Percentiles rank a stretch among this genome's conserved stretches.
These are phyloP conservation scores for Saccharomycopsis sp. DNA, from an alignment of 805 yeast genomes.

Conservation along the genomic window DNA sequence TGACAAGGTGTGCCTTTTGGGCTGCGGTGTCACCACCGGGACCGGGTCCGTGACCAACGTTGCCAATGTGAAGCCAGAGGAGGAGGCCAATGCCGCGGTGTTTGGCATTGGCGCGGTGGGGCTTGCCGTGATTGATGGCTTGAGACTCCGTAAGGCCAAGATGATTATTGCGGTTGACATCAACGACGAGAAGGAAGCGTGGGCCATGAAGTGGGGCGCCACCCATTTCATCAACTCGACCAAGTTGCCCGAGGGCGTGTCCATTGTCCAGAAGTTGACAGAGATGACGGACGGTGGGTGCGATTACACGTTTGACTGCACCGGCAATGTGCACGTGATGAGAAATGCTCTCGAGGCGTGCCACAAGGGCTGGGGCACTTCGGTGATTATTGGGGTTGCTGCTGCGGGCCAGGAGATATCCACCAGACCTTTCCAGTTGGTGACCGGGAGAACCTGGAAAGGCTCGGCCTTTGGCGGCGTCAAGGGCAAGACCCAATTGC, in stretches of 20 bases:
- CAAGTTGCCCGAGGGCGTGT: slow-evolving; percentile 56
- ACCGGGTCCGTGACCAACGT: slow-evolving; percentile 96
- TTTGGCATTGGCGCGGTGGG: slow-evolving; percentile 99
- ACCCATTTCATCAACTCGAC: slow-evolving; percentile 86
- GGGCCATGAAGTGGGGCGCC: slow-evolving; percentile 89
- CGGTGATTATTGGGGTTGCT: slow-evolving; percentile 94
- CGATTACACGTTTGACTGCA: slow-evolving; percentile 94
- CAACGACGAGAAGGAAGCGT: slow-evolving; percentile 72
- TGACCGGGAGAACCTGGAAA: slow-evolving; percentile 97
- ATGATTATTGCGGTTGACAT: slow-evolving; percentile 80
- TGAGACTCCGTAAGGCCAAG: slow-evolving; percentile 70
- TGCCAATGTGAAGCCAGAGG: slow-evolving; percentile 85
- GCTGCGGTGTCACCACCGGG: slow-evolving; percentile 98
- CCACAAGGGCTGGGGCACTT: slow-evolving; percentile 99
- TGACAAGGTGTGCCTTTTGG: slow-evolving; percentile 85
- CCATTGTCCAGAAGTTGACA: slow-evolving; percentile 72
- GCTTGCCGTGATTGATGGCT: slow-evolving; percentile 93
- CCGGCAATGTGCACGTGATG: slow-evolving; percentile 95
- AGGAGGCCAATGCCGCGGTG: slow-evolving; percentile 68
- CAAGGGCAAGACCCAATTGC: slow-evolving; percentile 94
- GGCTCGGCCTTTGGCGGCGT: slow-evolving; percentile 99
- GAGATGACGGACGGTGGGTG: slow-evolving; percentile 96
- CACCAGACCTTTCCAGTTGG: slow-evolving; percentile 97
- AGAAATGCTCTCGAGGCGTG: slow-evolving; percentile 93
- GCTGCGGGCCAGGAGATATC: slow-evolving; percentile 96